Evolutionary conservation across 148 eudicot genomes (phyloP), one percentile per base, ranked within the genome.

Genomic region (Rhododendron griersonianum): DNA sequence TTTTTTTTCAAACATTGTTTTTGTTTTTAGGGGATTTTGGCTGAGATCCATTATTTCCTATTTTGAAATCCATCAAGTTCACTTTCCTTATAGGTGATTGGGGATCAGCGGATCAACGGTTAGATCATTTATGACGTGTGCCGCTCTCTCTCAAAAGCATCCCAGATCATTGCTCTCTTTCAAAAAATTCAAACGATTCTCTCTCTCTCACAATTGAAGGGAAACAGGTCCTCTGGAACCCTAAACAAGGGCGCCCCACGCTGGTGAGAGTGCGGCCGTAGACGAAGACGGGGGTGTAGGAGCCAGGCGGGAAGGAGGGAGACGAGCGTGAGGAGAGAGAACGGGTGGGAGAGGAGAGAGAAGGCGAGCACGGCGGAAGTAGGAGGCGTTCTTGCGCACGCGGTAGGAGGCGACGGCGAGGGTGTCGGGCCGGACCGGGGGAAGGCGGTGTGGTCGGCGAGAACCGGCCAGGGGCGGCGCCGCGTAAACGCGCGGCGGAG

Each of bases 381-480:
- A 95, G 44, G 91, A 69, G 81, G 89, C 83, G 93, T 95, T 95
- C 41, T 91, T 91, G 16, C 95, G 94, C 89, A 93, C 78, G 78
- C 96, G 98, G 15, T 94, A 65, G 82, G 86, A 74, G 86, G 98
- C 94, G 7, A 92, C 95, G 87, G 98, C 53, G 85, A 93, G 85
- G 71, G 92, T 88, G 9, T 94, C 95, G 5, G 98, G 96, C 1
- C 94, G 94, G 83, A 92, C 1, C 94, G 94, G 83, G 93, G 41
- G 90, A 95, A 87, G 75, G 95, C 88, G 85, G 95, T 69, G 37
- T 94, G 91, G 83, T 95, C 98, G 83, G 91, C 63, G 75, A 95
- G 94, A 37, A 93, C 98, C 8, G 57, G 55, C 94, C 94, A 95
- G 1, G 98, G 98, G 87, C 96, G 95, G 90, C 96, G 94, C 1